phyloP scores from a whole-genome alignment of 768 basidiomycete genomes.

The Dacryopinax spathularia region DNA sequence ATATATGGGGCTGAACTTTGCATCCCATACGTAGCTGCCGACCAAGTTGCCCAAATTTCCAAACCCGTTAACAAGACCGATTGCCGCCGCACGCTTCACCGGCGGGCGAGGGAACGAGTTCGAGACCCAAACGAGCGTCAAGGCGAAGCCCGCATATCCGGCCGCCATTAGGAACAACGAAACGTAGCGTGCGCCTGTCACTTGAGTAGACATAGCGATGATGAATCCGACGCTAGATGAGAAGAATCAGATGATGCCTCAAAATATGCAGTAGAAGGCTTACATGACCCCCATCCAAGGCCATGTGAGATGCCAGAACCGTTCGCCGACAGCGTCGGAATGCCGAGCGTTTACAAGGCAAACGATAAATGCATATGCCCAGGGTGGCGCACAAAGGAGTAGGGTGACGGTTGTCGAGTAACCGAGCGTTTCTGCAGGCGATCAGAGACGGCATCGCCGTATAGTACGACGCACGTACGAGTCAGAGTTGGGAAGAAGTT shows the following conservation, averaged over 20 bases:
- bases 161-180: constrained; percentile 50
- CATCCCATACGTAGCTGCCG: not conserved
- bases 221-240: constrained; percentile 39
- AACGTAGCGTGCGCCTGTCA: constrained; percentile 41
- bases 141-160: constrained; percentile 32
- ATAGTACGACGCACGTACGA: not conserved
- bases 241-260: not conserved
- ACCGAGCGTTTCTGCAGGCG: constrained; percentile 33
- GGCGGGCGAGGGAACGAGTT: constrained; percentile 1
- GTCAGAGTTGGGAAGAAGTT: constrained; percentile 36
- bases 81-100: constrained; percentile 32
- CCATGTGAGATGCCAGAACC: constrained; percentile 43
- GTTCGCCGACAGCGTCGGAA: constrained; percentile 36
- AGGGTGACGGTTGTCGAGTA: constrained; percentile 45
- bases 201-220: constrained; percentile 41
- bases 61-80: constrained; percentile 46
- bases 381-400: constrained; percentile 39
- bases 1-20: not conserved
- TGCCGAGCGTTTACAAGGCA: constrained; percentile 43
- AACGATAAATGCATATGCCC: constrained; percentile 39
- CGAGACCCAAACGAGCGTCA: not conserved
- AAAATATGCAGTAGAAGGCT: not conserved
- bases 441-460: not conserved
- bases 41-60: constrained; percentile 12
- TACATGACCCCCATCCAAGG: constrained; percentile 47